Base-by-base conservation (phyloP, 192 early-diverging fungal species). In the Entrophospora sp. region DNA sequence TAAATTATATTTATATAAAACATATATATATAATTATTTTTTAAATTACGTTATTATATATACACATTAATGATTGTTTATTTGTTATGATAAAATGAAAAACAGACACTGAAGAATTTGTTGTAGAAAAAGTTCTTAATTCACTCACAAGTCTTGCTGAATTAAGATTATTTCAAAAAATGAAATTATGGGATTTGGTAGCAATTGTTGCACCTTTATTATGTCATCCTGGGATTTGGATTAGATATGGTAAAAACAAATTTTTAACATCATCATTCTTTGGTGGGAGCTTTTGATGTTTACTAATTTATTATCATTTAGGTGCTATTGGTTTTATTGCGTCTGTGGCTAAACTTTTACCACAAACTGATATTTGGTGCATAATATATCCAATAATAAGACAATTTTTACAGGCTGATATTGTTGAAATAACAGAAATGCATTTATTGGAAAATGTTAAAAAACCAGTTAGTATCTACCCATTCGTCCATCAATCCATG, bases 51-150 rank as follows among this genome's bases (percentile, higher is more conserved):
- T n/a, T n/a, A n/a, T n/a, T n/a, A n/a, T n/a, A n/a, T n/a, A n/a
- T n/a, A 18, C 14, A 28, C 31, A 27, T 59, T 2, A 43, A 59
- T 2, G 64, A n/a, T 49, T 16, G 22, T 44, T n/a, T 22, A 16
- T 18, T n/a, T 57, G 18, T 16, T 42, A 4, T 30, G 6, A 67
- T 45, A 30, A 22, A 4, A 20, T 43, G 22, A 1, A n/a, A 55
- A 6, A 1, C 69, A 87, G 96, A 98, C 69, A 76, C 86, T 7
- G 90, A 98, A 49, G 92, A 91, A 61, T 93, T 91, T 80, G 95
- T 97, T 5, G 89, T 94, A 1, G 90, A 91, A 52, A 93, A 90
- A 49, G 93, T 92, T 1, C 71, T 98, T 12, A 88, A 85, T 58
- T 83, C 92, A 0, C 75, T 98, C 18, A 85, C 89, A 10, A 83